Evolutionary conservation across 768 basidiomycete species (phyloP).

Genomic region (Termitomyces sp.): DNA sequence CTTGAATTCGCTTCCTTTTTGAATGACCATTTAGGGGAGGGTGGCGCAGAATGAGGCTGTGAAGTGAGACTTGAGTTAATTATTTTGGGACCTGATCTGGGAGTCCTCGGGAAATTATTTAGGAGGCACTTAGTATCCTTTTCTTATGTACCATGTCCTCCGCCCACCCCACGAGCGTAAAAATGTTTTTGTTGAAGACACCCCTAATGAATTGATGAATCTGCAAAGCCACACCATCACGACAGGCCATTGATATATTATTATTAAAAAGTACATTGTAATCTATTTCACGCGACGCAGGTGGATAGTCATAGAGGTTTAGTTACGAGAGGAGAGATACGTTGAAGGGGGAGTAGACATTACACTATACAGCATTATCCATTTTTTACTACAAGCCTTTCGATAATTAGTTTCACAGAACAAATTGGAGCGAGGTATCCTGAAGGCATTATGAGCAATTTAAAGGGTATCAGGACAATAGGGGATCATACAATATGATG

Average conservation of each 20-base stretch:
- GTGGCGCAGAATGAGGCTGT: slow-evolving; percentile 6
- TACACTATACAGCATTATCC: not conserved
- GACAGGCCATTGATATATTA: not conserved
- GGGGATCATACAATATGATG: slow-evolving; percentile 52
- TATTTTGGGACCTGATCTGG: not conserved
- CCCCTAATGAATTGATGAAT: no score
- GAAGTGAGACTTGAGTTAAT: not conserved
- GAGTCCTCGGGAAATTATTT: not conserved
- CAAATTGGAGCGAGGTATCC: slow-evolving; percentile 33
- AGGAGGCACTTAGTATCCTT: not conserved
- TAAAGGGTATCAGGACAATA: not conserved
- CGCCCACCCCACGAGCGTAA: no score
- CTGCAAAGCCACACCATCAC: no score
- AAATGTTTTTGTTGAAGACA: no score
- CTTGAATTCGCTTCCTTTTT: not conserved
- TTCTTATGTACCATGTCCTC: not conserved
- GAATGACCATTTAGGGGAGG: not conserved
- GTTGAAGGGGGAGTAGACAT: not conserved
- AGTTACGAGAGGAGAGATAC: not conserved
- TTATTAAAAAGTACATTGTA: not conserved
- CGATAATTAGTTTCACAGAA: slow-evolving; percentile 8
- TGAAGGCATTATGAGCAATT: slow-evolving; percentile 14
- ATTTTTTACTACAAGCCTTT: not conserved
- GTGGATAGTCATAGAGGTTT: not conserved
- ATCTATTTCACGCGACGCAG: not conserved